Conservation (phyloP, 768 basidiomycete species). For the Termitomyces sp. region DNA sequence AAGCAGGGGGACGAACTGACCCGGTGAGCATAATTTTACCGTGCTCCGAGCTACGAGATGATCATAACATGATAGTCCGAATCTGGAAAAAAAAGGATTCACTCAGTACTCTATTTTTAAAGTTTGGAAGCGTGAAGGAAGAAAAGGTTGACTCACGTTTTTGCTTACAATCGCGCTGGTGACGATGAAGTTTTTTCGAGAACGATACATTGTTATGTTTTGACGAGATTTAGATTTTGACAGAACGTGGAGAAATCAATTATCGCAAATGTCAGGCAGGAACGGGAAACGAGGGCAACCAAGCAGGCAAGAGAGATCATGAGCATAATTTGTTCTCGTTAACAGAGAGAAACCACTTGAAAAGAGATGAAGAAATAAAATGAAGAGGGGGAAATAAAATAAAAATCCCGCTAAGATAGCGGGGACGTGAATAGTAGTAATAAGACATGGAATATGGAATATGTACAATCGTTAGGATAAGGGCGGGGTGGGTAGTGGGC, state of each 20-base stretch:
- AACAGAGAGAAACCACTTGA: conserved; percentile 4
- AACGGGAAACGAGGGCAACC: conserved; percentile 12
- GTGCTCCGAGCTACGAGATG: no score
- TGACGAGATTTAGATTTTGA: background rate
- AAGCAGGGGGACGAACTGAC: background rate
- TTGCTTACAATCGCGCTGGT: conserved; percentile 64
- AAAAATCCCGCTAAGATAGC: conserved; percentile 17
- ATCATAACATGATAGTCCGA: no score
- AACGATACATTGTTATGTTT: background rate
- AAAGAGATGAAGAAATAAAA: background rate
- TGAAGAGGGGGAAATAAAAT: conserved; percentile 14
- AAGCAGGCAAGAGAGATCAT: conserved; percentile 23
- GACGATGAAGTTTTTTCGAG: background rate
- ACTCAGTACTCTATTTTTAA: background rate
- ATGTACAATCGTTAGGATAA: conserved; percentile 13
- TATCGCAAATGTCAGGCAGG: background rate
- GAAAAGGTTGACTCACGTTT: conserved; percentile 49
- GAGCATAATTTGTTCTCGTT: conserved; percentile 21
- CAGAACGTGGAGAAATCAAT: conserved; percentile 7
- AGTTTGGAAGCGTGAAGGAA: background rate
- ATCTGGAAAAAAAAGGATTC: conserved; percentile 15
- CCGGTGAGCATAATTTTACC: no score
- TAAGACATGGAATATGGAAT: no score
- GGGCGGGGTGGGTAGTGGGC: no score
- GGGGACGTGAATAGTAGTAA: no score